Evolutionary conservation across 768 basidiomycete genomes (phyloP).

Genomic region (Suillus spraguei): DNA sequence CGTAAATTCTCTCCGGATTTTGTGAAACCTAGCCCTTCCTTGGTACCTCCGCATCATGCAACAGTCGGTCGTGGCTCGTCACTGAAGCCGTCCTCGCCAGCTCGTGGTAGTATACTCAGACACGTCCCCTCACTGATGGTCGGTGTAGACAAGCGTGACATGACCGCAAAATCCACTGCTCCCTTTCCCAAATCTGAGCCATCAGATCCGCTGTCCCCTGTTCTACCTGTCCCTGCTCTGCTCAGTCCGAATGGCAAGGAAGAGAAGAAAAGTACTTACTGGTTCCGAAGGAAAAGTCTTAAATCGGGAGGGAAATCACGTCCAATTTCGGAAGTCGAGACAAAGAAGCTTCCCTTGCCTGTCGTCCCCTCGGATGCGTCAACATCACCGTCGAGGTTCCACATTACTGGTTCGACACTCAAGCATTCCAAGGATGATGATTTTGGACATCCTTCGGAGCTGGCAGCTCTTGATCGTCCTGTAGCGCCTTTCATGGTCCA

Average conservation of each 20-base stretch:
- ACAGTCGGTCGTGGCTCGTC: conserved; percentile 19
- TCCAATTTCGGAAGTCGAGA: conserved; percentile 22
- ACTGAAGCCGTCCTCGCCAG: conserved; percentile 24
- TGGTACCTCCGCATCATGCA: conserved; percentile 9
- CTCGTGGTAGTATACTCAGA: conserved; percentile 26
- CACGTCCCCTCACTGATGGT: conserved; percentile 25
- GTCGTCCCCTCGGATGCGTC: conserved; percentile 14
- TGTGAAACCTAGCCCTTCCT: conserved; percentile 22
- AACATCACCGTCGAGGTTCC: conserved; percentile 24
- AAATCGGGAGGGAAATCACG: conserved; percentile 24
- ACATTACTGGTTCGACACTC: conserved; percentile 24
- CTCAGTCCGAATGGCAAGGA: conserved; percentile 23
- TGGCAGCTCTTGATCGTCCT: conserved; percentile 14
- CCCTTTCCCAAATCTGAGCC: conserved; percentile 23
- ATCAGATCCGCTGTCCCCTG: conserved; percentile 26
- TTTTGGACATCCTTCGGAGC: conserved; percentile 25
- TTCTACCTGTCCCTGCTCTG: conserved; percentile 35
- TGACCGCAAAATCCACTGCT: conserved; percentile 18
- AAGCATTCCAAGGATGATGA: conserved; percentile 26
- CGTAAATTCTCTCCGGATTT: conserved; percentile 24
- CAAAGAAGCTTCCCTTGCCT: conserved; percentile 19
- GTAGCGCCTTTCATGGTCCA: conserved; percentile 14
- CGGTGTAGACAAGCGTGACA: conserved; percentile 22
- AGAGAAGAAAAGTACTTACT: conserved; percentile 39
- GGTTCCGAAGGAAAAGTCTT: conserved; percentile 33